Evolutionary conservation across 1,139 yeast genomes (phyloP).

Genomic region (Taphrina wiesneri): DNA sequence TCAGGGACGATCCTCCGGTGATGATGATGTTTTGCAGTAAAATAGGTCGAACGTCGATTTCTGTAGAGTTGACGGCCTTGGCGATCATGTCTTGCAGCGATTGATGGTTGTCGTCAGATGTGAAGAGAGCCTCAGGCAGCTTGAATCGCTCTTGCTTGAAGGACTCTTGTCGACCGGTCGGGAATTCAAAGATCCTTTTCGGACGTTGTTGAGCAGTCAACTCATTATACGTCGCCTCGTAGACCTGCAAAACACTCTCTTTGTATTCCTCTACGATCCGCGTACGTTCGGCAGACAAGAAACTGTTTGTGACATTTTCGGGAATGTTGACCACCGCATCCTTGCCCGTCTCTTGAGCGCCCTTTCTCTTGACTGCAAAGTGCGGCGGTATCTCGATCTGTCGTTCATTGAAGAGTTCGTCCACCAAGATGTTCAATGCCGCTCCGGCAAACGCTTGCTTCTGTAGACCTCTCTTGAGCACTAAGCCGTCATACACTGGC

Average conservation of each 20-base stretch:
- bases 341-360: slow-evolving; percentile 44
- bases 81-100: slow-evolving; percentile 55
- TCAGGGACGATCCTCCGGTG: slow-evolving; percentile 83
- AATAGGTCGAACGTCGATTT: slow-evolving; percentile 86
- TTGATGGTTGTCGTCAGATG: slow-evolving; percentile 38
- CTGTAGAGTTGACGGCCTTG: slow-evolving; percentile 63
- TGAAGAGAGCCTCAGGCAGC: slow-evolving; percentile 74
- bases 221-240: slow-evolving; percentile 49
- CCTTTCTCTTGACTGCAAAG: slow-evolving; percentile 44
- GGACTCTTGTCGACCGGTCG: slow-evolving; percentile 62
- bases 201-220: slow-evolving; percentile 40
- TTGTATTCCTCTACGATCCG: slow-evolving; percentile 54
- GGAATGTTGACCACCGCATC: slow-evolving; percentile 47
- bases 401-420: slow-evolving; percentile 42
- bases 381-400: slow-evolving; percentile 46
- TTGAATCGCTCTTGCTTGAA: slow-evolving; percentile 64
- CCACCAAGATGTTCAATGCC: slow-evolving; percentile 42
- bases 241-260: slow-evolving; percentile 59
- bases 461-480: slow-evolving; percentile 55
- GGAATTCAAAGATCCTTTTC: slow-evolving; percentile 71
- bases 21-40: slow-evolving; percentile 88
- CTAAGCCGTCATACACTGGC: slow-evolving; percentile 92
- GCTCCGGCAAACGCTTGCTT: slow-evolving; percentile 46
- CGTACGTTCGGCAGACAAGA: slow-evolving; percentile 43
- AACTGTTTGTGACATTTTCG: slow-evolving; percentile 43